Percentiles rank a stretch among this genome's conserved stretches.
phyloP scores from a whole-genome alignment of 1,284 basidiomycete genomes.

The Phylloboletellus chloephorus region DNA sequence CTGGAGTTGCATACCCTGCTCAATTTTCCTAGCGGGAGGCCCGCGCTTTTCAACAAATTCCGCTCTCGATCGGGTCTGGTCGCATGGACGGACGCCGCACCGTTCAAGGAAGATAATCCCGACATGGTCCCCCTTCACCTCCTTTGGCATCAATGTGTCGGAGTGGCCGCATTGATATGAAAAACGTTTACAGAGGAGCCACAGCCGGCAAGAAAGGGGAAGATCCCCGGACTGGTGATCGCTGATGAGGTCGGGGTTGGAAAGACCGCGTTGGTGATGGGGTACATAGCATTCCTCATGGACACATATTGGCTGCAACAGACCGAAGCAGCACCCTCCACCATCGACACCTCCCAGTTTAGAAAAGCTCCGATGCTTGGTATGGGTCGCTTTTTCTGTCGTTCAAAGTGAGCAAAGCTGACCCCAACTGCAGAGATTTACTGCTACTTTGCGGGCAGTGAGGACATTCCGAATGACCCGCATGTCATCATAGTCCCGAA shows the following conservation, averaged over 20 bases:
- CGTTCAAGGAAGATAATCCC: slow-evolving; percentile 2
- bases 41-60: slow-evolving; percentile 5
- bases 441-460: slow-evolving; percentile 1
- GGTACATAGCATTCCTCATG: slow-evolving; percentile 6
- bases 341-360: too few relatives aligned
- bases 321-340: not conserved
- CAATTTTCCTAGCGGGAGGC: slow-evolving; percentile 2
- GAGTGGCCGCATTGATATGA: slow-evolving; percentile 2
- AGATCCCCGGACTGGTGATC: slow-evolving; percentile 1
- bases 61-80: slow-evolving; percentile 4
- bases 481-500: slow-evolving; percentile 9
- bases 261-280: slow-evolving; percentile 11
- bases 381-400: too few relatives aligned
- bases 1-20: slow-evolving; percentile 2
- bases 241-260: slow-evolving; percentile 9
- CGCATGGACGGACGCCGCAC: slow-evolving; percentile 5
- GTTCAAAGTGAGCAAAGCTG: too few relatives aligned
- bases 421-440: too few relatives aligned
- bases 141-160: slow-evolving; percentile 13
- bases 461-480: slow-evolving; percentile 1
- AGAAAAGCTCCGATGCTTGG: too few relatives aligned
- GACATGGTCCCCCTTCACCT: slow-evolving; percentile 9
- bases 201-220: not conserved
- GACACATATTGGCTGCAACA: slow-evolving; percentile 7
- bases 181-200: slow-evolving; percentile 1